Base-by-base conservation (phyloP, 2,329 filamentous ascomycete genomes). In the Talaromyces funiculosus region DNA sequence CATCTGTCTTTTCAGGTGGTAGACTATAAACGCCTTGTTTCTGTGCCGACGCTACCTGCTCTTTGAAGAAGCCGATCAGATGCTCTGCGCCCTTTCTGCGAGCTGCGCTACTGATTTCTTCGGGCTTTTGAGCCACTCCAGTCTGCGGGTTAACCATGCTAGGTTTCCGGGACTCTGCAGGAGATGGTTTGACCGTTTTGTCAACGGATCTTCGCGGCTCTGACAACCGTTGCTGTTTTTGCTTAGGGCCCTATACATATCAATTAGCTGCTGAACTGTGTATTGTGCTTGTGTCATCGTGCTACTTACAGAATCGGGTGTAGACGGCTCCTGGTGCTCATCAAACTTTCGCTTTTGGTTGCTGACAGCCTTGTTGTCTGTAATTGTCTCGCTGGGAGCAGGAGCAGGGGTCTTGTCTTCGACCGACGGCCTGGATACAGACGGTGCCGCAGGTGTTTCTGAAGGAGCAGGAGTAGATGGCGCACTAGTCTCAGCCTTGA, bases 41-140 rank as follows among this genome's bases (percentile, higher is more conserved):
- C 64, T 87, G 82, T 35, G 89, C 85, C 37, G 80, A 74, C n/a
- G 82, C 80, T 61, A 96, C 82, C 61, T 88, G 82, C 58, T 86
- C 81, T 43, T 80, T 75, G 43, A 97, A 84, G 16, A 86, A 84
- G 66, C 89, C 91, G 66, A 85, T 81, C 31, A 97, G 75, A 22
- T 86, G 85, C 65, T 85, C 86, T 8, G 90, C 91, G 16, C 86
- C 83, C 33, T 84, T 85, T 68, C 86, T 86, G 64, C 92, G 87
- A 37, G 80, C 71, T 12, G 85, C 81, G 20, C 86, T 84, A 1
- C 91, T 81, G 35, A 87, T 77, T 20, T 82, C 75, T 37, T 79
- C 75, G 53, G 81, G 66, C 22, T 72, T 71, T 53, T 67, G 70
- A 20, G 71, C 67, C 38, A 73, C 66, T 31, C 72, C 70, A 31